Evolutionary conservation across 176 grass and related monocot genomes (phyloP), one percentile per base, ranked within the genome.

Genomic region (Miscanthus lutarioriparius): DNA sequence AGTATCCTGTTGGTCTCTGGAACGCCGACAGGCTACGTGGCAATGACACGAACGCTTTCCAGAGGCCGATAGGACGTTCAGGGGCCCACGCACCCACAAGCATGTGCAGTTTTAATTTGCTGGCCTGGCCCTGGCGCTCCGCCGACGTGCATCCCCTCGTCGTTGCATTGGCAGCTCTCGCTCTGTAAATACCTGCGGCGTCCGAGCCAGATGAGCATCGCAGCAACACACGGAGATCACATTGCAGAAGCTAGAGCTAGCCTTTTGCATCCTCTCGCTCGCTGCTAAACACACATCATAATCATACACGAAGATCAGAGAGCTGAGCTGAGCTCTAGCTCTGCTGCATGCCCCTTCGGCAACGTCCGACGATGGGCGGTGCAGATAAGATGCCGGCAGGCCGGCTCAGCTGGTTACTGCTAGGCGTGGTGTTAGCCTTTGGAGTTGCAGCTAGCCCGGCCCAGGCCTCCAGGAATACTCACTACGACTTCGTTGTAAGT

Each of bases 401-500:
- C 22, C 56, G 23, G 79, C 41, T 85, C n/a, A n/a, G n/a, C 51
- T 85, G 83, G 83, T 40, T 77, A 10, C 53, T 89, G n/a, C 35
- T 76, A 53, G 83, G 82, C 4, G 64, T 81, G 32, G 64, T 59
- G 13, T 26, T 81, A 26, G 22, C 39, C n/a, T 51, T 89, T 53
- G 82, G n/a, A 1, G 77, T 33, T 68, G 70, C 70, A 33, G 39
- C 79, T 64, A 61, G 4, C 77, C 82, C 82, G 1, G 28, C 33
- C 39, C 77, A 77, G 14, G 82, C 72, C 1, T 39, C 77, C 77
- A 89, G 71, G 70, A 33, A 54, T 53, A 45, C 26, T 20, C 83
- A 81, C 72, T 89, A 89, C 5, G 64, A 89, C 81, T 89, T 85
- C 78, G 62, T 39, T 12, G 87, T 89, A 64, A 89, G 87, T 80